Conservation (phyloP, 371 early-diverging fungal species). For the Mortierella sp. region DNA sequence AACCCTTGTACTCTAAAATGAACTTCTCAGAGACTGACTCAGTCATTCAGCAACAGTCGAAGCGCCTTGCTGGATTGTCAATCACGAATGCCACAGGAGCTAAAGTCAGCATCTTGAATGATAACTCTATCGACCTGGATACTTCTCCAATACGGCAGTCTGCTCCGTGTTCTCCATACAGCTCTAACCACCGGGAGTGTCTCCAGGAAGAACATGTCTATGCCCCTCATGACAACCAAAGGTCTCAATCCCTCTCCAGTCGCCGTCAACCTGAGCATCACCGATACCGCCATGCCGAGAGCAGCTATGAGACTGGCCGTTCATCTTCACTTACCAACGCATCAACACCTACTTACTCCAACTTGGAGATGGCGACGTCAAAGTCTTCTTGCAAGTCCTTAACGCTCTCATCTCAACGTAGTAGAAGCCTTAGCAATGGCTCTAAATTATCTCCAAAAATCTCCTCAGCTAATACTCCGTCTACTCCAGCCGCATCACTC, state of each 20-base stretch:
- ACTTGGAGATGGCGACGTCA: conserved; percentile 24
- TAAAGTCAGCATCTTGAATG: conserved; percentile 52
- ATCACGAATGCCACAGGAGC: conserved; percentile 52
- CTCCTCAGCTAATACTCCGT: conserved; percentile 1
- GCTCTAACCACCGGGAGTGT: background rate
- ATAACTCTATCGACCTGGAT: conserved; percentile 15
- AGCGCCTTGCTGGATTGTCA: conserved; percentile 53
- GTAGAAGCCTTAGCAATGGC: conserved; percentile 51
- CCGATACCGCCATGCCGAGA: conserved; percentile 3
- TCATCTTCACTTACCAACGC: conserved; percentile 56
- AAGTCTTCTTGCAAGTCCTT: conserved; percentile 15
- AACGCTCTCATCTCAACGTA: conserved; percentile 31
- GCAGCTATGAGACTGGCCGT: conserved; percentile 29
- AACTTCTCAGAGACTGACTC: conserved; percentile 29
- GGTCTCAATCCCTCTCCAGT: background rate
- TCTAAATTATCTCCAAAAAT: conserved; percentile 21
- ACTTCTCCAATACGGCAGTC: conserved; percentile 5
- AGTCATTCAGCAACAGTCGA: conserved; percentile 42
- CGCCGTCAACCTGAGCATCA: conserved; percentile 5
- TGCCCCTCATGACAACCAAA: background rate
- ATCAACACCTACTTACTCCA: conserved; percentile 47
- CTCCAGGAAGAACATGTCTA: background rate
- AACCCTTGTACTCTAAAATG: conserved; percentile 1
- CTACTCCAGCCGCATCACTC: conserved; percentile 26
- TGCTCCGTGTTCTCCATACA: conserved; percentile 2